Percentiles rank a stretch among this genome's conserved stretches.
Conservation (phyloP, 225 moss, liverwort and hornwort genomes). For the Pseudisothecium myosuroides region DNA sequence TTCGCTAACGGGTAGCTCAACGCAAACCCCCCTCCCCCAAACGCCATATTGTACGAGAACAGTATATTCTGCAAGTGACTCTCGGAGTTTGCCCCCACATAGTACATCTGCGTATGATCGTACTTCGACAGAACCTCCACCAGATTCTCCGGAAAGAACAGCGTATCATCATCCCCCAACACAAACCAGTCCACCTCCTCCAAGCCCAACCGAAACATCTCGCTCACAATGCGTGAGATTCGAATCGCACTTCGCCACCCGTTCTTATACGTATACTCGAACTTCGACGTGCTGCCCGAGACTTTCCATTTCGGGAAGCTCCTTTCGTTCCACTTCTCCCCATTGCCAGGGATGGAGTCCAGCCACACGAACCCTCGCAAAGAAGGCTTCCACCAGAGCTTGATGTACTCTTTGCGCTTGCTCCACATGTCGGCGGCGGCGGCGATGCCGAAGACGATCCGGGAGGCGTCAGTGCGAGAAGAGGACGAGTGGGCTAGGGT, state of each 20-base stretch:
- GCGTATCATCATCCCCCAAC: conserved; percentile 45
- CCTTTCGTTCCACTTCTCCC: neutral
- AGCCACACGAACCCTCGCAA: conserved; percentile 41
- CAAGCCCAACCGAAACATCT: conserved; percentile 30
- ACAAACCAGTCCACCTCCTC: conserved; percentile 46
- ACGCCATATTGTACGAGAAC: conserved; percentile 50
- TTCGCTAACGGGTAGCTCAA: conserved; percentile 36
- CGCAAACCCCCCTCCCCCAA: conserved; percentile 44
- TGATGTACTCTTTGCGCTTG: conserved; percentile 24
- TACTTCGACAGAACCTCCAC: conserved; percentile 40
- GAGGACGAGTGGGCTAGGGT: neutral
- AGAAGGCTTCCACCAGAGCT: conserved; percentile 34
- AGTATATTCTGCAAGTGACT: conserved; percentile 40
- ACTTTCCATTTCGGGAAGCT: conserved; percentile 12
- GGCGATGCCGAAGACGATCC: conserved; percentile 50
- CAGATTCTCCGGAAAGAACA: conserved; percentile 39
- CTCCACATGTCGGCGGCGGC: conserved; percentile 38
- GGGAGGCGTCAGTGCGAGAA: neutral
- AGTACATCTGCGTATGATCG: conserved; percentile 31
- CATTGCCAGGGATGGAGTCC: neutral
- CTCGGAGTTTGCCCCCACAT: conserved; percentile 37
- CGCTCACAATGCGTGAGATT: conserved; percentile 33
- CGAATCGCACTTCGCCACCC: conserved; percentile 37
- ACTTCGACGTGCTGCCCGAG: conserved; percentile 14
- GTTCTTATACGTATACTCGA: conserved; percentile 34